phyloP scores from a whole-genome alignment of 331 rosid species.

The Malus hybrid region DNA sequence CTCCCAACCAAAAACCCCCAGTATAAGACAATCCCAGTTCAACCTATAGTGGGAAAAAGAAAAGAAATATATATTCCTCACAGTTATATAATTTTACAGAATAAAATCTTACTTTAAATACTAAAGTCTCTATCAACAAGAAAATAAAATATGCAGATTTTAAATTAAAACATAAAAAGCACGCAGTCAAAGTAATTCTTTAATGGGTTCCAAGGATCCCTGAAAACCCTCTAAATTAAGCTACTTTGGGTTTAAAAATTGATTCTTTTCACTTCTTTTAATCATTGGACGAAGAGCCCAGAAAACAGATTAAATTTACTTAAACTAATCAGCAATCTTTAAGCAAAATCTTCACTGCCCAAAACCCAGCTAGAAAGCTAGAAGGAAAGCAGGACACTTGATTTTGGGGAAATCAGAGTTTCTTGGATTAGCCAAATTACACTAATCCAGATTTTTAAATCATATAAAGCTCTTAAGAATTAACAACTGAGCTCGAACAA shows the following conservation, averaged over 20 bases:
- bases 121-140: slow-evolving; percentile 32
- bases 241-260: slow-evolving; percentile 17
- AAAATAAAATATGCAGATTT: slow-evolving; percentile 16
- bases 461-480: slow-evolving; percentile 15
- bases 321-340: slow-evolving; percentile 14
- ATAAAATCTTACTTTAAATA: slow-evolving; percentile 28
- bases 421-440: slow-evolving; percentile 26
- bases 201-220: slow-evolving; percentile 29
- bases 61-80: slow-evolving; percentile 8
- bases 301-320: slow-evolving; percentile 10
- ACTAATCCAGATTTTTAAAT: slow-evolving; percentile 34
- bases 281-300: slow-evolving; percentile 22
- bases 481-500: slow-evolving; percentile 17
- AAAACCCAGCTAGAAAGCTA: slow-evolving; percentile 4
- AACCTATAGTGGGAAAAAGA: slow-evolving; percentile 20
- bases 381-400: slow-evolving; percentile 15
- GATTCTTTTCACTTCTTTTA: slow-evolving; percentile 26
- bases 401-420: slow-evolving; percentile 26
- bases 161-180: slow-evolving; percentile 10
- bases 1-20: slow-evolving; percentile 30
- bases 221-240: slow-evolving; percentile 35
- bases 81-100: slow-evolving; percentile 19
- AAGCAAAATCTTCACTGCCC: not conserved
- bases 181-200: slow-evolving; percentile 51
- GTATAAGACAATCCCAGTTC: slow-evolving; percentile 28